Base-by-base conservation (phyloP, 345 rosid genomes). In the Carallia brachiata region DNA sequence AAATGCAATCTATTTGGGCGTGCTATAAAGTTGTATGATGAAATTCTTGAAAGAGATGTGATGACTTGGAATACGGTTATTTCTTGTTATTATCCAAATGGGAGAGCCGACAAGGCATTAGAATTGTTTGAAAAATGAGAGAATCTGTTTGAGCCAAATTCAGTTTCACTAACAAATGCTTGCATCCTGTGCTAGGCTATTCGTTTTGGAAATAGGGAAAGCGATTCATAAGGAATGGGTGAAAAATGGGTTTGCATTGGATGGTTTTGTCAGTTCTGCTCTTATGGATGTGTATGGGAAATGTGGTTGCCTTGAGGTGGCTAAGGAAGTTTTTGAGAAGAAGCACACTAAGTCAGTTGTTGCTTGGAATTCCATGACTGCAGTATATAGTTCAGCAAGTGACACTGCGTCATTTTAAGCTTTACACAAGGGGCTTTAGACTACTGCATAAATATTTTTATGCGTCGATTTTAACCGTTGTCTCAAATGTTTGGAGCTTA, bases 251-350 rank as follows among this genome's bases (percentile, higher is more conserved):
- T 40, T 81, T 52, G 70, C 63, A 50, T 70, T 68, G 36, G 97
- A 87, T 75, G 75, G 79, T 76, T 86, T 76, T 73, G 80, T 89
- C 28, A 70, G 77, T 69, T 80, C 97, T 66, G 91, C 91, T 19
- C 90, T 91, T 27, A 85, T 89, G 23, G 93, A 85, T 65, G 77
- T 91, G 91, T 84, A 89, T 67, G 90, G 85, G 50, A 86, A 81
- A 75, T 91, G 91, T 68, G 86, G 82, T 60, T 79, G 81, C 69
- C 59, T 89, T 71, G 89, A 83, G 77, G 79, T 71, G 77, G 93
- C 91, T 55, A 74, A n/a, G 59, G 68, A 70, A 62, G 78, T 85
- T 75, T 91, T 89, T 2, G 84, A 86, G 66, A 70, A 68, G 60
- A 88, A 80, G 54, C 52, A 77, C 0, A 73, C 60, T 62, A 86